Conservation (phyloP, 768 basidiomycete species). For the Boletellus sp. region DNA sequence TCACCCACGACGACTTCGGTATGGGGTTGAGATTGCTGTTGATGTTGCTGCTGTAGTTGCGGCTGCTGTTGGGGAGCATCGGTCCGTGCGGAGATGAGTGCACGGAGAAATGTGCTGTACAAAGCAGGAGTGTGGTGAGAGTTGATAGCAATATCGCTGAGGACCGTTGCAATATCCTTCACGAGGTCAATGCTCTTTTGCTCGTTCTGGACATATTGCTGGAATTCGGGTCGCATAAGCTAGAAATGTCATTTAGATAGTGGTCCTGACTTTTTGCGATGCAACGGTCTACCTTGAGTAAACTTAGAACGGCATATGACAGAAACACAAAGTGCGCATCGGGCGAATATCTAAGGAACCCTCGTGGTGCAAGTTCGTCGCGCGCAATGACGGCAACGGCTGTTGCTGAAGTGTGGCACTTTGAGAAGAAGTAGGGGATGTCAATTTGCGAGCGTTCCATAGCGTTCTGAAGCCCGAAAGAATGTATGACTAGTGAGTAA, state of each 20-base stretch:
- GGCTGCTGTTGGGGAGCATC: constrained; percentile 26
- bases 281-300: constrained; percentile 71
- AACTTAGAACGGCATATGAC: constrained; percentile 88
- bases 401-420: constrained; percentile 70
- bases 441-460: constrained; percentile 71
- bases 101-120: constrained; percentile 79
- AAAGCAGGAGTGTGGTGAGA: constrained; percentile 85
- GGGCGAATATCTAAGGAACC: constrained; percentile 77
- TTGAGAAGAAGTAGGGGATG: constrained; percentile 80
- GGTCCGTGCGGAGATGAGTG: constrained; percentile 58
- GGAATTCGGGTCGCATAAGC: constrained; percentile 84
- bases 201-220: constrained; percentile 70
- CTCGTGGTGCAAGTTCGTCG: constrained; percentile 74
- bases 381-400: constrained; percentile 68
- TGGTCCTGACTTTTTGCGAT: not conserved
- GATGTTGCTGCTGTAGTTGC: constrained; percentile 17
- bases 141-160: constrained; percentile 76
- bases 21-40: constrained; percentile 16
- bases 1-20: constrained; percentile 18
- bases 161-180: constrained; percentile 74
- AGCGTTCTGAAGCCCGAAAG: constrained; percentile 96
- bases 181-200: constrained; percentile 66
- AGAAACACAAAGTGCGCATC: constrained; percentile 90
- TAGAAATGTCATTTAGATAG: constrained; percentile 31
- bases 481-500: constrained; percentile 84